These are phyloP conservation scores for Fusarium continuum DNA, from an alignment of 2,329 filamentous ascomycete species.

Conservation along the genomic window DNA sequence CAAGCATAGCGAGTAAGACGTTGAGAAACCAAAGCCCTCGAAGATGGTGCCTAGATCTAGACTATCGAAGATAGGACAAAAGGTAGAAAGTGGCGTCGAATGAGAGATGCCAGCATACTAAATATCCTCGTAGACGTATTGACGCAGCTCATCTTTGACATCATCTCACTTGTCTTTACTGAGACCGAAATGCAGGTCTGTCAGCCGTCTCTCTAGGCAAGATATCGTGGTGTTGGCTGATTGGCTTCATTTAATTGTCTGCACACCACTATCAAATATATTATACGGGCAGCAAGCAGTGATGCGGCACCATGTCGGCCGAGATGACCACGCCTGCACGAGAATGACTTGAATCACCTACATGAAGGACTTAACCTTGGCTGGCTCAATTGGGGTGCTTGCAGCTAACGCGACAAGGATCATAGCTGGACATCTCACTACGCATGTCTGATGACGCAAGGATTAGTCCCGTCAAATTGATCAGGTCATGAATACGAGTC, in stretches of 20 bases:
- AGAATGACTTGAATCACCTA: neutral
- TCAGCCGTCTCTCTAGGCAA: neutral
- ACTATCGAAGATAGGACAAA: neutral
- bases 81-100: conserved; percentile 15
- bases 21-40: too few species aligned
- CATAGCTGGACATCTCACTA: neutral
- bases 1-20: neutral
- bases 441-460: conserved; percentile 11
- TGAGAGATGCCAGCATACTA: neutral
- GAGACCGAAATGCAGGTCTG: neutral
- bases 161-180: neutral
- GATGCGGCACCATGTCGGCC: neutral
- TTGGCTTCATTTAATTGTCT: neutral
- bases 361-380: neutral
- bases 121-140: neutral
- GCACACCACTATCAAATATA: neutral
- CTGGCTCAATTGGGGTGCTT: neutral
- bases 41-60: neutral
- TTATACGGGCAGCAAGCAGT: neutral
- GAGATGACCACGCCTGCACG: neutral
- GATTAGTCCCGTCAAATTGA: neutral
- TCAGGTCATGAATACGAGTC: neutral
- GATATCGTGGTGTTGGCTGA: conserved; percentile 17
- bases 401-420: neutral
- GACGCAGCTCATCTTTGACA: neutral